phyloP scores from a whole-genome alignment of 1,284 basidiomycete species.

The Chondrostereum purpureum region DNA sequence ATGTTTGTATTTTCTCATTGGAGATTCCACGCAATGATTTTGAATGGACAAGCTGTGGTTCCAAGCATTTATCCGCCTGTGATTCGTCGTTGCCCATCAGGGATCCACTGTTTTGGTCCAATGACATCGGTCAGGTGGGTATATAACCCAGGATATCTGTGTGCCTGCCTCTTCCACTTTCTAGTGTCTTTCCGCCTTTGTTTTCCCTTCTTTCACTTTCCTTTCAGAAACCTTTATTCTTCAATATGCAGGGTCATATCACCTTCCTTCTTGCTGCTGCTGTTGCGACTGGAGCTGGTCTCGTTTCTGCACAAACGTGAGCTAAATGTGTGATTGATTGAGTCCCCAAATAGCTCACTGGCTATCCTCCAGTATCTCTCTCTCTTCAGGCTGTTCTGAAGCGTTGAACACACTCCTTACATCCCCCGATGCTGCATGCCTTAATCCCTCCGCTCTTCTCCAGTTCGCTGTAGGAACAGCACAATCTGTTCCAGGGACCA shows the following conservation, averaged over 20 bases:
- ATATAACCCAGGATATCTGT: background rate
- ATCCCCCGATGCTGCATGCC: conserved; percentile 22
- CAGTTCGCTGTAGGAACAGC: conserved; percentile 26
- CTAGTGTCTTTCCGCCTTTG: conserved; percentile 6
- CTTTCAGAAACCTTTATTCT: background rate
- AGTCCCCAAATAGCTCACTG: too few species aligned
- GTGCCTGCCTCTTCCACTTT: conserved; percentile 2
- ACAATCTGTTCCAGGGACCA: conserved; percentile 41
- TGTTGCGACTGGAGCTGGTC: conserved; percentile 11
- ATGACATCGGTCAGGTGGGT: background rate
- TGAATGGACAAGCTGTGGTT: background rate
- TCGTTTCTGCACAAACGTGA: conserved; percentile 14
- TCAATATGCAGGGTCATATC: conserved; percentile 16
- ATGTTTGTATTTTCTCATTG: too few species aligned
- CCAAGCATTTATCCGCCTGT: background rate
- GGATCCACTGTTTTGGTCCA: background rate
- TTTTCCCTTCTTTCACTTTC: conserved; percentile 4
- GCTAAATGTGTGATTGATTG: too few species aligned
- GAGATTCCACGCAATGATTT: too few species aligned
- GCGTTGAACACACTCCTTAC: conserved; percentile 17
- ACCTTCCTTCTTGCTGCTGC: conserved; percentile 10
- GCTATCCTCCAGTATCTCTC: conserved; percentile 8
- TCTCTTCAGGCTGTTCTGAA: conserved; percentile 12
- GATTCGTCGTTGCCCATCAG: background rate
- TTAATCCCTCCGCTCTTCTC: conserved; percentile 21